phyloP scores from a whole-genome alignment of 441 rosid genomes.

The Aleurites moluccanus region DNA sequence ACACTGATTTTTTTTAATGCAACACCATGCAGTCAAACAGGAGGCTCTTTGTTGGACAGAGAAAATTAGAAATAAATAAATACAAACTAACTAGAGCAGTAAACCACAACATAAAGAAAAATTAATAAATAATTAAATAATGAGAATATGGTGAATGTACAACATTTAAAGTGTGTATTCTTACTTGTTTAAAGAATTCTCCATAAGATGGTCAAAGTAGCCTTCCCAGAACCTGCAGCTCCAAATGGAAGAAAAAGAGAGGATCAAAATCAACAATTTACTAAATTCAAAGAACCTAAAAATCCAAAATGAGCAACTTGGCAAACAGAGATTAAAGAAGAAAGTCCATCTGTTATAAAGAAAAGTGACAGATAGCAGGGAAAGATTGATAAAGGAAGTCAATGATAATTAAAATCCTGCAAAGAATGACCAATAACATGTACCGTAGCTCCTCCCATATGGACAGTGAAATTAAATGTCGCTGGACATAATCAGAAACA shows the following conservation, averaged over 20 bases:
- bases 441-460: slow-evolving; percentile 99
- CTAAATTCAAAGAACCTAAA: neutral
- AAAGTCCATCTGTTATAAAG: neutral
- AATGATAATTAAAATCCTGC: slow-evolving; percentile 12
- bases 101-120: slow-evolving; percentile 5
- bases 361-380: slow-evolving; percentile 1
- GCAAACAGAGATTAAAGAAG: neutral
- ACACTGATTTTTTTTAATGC: neutral
- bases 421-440: slow-evolving; percentile 21
- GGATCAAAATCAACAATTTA: neutral
- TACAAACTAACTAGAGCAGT: neutral
- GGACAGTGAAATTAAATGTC: slow-evolving; percentile 88
- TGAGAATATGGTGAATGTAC: slow-evolving; percentile 14
- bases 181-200: slow-evolving; percentile 82
- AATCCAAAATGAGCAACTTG: slow-evolving; percentile 5
- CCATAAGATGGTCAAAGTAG: slow-evolving; percentile 91
- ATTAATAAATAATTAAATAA: neutral
- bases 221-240: slow-evolving; percentile 96
- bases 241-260: neutral
- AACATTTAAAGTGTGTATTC: slow-evolving; percentile 28
- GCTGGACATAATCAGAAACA: slow-evolving; percentile 91
- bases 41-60: neutral
- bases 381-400: neutral
- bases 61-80: neutral
- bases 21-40: neutral